Evolutionary conservation across 176 grass and related monocot genomes (phyloP), one percentile per base, ranked within the genome.

Genomic region (Juncus inflexus): DNA sequence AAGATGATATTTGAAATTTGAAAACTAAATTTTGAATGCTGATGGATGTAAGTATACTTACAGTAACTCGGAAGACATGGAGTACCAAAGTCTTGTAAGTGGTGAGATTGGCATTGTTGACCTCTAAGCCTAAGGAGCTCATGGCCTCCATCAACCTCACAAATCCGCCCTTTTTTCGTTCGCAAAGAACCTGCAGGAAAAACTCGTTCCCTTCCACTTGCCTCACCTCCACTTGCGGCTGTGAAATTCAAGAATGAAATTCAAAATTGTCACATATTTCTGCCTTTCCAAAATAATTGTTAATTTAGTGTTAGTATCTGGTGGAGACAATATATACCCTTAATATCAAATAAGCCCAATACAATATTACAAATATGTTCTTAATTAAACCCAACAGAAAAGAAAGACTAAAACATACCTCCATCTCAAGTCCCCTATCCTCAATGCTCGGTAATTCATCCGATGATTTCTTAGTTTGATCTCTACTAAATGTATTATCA

Each of bases 141-240:
- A 89, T 77, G 62, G 80, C 85, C 60, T 92, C 94, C 83, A 89
- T 92, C 70, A 97, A 70, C 36, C 58, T 79, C 7, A 84, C 75
- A 67, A 92, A 89, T 10, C 85, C 74, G 3, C 85, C 82, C 3
- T 58, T 65, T 78, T 79, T 81, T 76, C 78, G 77, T 67, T 86
- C 78, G 56, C 94, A 97, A 10, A 92, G 56, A 50, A 91, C 80
- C 76, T 91, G 79, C n/a, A 97, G 63, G 75, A 97, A 97, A 77
- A 84, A 82, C 72, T 97, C 94, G 50, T 97, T 92, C 6, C 80
- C 85, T 45, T 86, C 75, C 66, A 84, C 66, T 70, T 82, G 83
- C 51, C 78, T 90, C 60, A 89, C 92, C 74, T 91, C 94, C 76
- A 97, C 83, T 67, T 89, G 92, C 14, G 87, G 92, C 85, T 97